Evolutionary conservation across 1,139 yeast species (phyloP), one percentile per base, ranked within the genome.

Genomic region (Pichia sp.): DNA sequence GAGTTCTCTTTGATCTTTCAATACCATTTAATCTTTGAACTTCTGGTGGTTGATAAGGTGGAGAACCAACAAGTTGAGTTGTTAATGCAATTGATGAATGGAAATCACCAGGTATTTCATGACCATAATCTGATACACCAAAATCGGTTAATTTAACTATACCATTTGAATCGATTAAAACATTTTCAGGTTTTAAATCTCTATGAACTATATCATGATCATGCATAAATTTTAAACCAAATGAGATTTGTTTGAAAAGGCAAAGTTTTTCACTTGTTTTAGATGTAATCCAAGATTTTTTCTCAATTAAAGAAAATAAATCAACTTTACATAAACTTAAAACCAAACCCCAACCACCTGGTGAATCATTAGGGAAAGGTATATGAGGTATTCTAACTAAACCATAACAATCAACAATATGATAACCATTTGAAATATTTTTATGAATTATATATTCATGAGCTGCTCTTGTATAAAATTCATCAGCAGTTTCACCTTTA

Each of bases 1-100:
- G 71, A 51, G 65, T 64, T 48, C 68, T 64, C 48, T 69, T 69
- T 2, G 51, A 31, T 21, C 45, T 43, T 12, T 69, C 62, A 25
- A 68, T 53, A 21, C 71, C 74, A 42, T 69, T 71, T 43, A 77
- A 66, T 34, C 63, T 58, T 79, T 79, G 78, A 19, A 82, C 88
- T 58, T 83, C 93, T 0, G 93, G 93, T 5, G 91, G 82, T 6
- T 83, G 74, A 57, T 82, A 83, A 3, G 93, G 93, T 3, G 91
- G 86, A 2, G 89, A 80, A 2, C 93, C 93, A 43, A 83, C 86
- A 61, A 74, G 75, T 8, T 76, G 62, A 9, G 70, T 64, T 15
- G 77, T 71, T 36, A 63, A 45, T 48, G 69, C 75, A 7, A 79
- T 49, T 4, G 73, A 72, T n/a, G 76, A 66, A 1, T 63, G 51